A percentile compares a stretch with the other conserved stretches of the same genome.
phyloP scores from a whole-genome alignment of 805 yeast species.

The Blastobotrys terrestris region DNA sequence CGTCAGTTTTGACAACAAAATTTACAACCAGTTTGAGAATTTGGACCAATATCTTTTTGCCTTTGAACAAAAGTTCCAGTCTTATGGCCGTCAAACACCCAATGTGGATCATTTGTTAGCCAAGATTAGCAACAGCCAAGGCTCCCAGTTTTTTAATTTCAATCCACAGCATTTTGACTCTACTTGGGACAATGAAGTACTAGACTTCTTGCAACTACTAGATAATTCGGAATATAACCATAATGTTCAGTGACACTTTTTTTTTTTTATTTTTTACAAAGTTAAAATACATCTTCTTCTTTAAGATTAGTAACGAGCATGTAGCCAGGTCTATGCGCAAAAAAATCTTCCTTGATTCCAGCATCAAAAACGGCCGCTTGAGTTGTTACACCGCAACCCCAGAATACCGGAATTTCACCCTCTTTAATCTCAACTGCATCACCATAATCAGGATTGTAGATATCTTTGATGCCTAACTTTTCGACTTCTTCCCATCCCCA shows the following conservation, averaged over 20 bases:
- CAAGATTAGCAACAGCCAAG: not conserved
- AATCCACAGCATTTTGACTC: not conserved
- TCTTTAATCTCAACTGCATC: slow-evolving; percentile 28
- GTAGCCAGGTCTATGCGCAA: slow-evolving; percentile 12
- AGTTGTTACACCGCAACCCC: slow-evolving; percentile 43
- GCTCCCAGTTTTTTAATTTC: not conserved
- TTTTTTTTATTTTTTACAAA: too few relatives aligned
- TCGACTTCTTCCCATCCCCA: slow-evolving; percentile 37
- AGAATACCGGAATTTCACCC: slow-evolving; percentile 39
- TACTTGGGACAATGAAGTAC: not conserved
- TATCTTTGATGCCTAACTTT: slow-evolving; percentile 33
- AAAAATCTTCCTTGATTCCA: slow-evolving; percentile 6
- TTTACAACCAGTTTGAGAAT: not conserved
- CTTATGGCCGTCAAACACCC: slow-evolving; percentile 3
- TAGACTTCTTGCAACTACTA: not conserved
- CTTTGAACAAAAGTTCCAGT: slow-evolving; percentile 3
- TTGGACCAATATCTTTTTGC: slow-evolving; percentile 2
- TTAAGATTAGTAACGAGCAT: slow-evolving; percentile 12
- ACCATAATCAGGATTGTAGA: slow-evolving; percentile 35
- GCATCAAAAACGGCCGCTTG: slow-evolving; percentile 29
- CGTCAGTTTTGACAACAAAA: slow-evolving; percentile 5
- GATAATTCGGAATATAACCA: not conserved
- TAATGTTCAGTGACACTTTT: not conserved
- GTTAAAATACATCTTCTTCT: slow-evolving; percentile 24
- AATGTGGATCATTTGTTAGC: not conserved